A percentile compares a stretch with the other conserved stretches of the same genome.
These are phyloP conservation scores for Stenogyne calaminthoides DNA, from an alignment of 305 asterid species.

Conservation along the genomic window DNA sequence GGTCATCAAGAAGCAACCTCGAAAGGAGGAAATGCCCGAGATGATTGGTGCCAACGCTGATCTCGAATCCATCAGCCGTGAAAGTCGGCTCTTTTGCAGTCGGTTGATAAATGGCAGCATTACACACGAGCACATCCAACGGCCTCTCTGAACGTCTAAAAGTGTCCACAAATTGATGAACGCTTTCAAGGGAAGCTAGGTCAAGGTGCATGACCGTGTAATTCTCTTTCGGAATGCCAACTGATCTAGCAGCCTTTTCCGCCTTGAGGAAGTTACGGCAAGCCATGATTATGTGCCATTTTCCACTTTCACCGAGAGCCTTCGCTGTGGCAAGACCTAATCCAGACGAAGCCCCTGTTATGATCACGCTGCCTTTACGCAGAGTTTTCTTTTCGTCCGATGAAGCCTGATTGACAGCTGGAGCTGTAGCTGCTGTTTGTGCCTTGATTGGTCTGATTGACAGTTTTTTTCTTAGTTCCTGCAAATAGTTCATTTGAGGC, in stretches of 20 bases:
- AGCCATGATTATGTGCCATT: constrained; percentile 94
- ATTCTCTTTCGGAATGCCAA: constrained; percentile 73
- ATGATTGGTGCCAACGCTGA: constrained; percentile 92
- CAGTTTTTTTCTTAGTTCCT: constrained; percentile 41
- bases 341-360: constrained; percentile 94
- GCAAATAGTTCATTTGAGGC: constrained; percentile 1
- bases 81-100: constrained; percentile 90
- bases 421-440: constrained; percentile 63
- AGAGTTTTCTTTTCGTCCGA: constrained; percentile 69
- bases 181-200: constrained; percentile 90
- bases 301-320: constrained; percentile 86
- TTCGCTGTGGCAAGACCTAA: constrained; percentile 92
- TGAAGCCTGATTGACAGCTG: constrained; percentile 49
- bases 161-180: constrained; percentile 80
- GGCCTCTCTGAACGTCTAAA: constrained; percentile 75
- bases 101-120: constrained; percentile 90
- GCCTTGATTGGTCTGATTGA: constrained; percentile 52
- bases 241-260: constrained; percentile 79
- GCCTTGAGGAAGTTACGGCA: constrained; percentile 95
- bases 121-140: constrained; percentile 82
- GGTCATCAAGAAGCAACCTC: constrained; percentile 74
- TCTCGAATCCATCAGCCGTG: constrained; percentile 88
- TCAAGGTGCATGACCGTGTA: constrained; percentile 91
- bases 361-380: constrained; percentile 66
- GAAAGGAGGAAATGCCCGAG: constrained; percentile 86